These are phyloP conservation scores for Cercospora sojina DNA, from an alignment of 2,329 filamentous ascomycete genomes.

Conservation along the genomic window DNA sequence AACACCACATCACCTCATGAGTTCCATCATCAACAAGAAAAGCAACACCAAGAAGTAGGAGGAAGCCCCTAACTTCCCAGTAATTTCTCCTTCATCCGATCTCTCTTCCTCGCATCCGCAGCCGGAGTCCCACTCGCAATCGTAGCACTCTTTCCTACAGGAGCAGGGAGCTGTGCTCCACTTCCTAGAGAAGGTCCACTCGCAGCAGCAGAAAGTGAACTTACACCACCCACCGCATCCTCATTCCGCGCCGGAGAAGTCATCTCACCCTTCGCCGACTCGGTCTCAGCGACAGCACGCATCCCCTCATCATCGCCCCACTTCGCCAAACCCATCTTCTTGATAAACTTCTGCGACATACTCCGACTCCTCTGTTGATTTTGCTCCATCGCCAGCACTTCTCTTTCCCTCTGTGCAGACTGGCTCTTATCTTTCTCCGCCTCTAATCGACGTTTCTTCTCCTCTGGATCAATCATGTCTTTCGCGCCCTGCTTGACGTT, in stretches of 20 bases:
- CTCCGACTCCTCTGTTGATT: slow-evolving; percentile 42
- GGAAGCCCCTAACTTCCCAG: background rate
- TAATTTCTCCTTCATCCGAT: slow-evolving; percentile 2
- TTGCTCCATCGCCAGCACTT: slow-evolving; percentile 44
- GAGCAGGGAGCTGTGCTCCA: background rate
- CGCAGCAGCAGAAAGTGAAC: background rate
- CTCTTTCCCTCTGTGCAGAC: slow-evolving; percentile 61
- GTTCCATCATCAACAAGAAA: background rate
- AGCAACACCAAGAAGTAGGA: background rate
- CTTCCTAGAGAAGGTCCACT: background rate
- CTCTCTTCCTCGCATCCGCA: slow-evolving; percentile 4
- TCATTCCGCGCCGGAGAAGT: background rate
- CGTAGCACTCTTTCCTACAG: slow-evolving; percentile 8
- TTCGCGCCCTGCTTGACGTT: slow-evolving; percentile 54
- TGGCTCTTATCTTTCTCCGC: slow-evolving; percentile 58
- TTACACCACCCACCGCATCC: background rate
- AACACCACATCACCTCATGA: background rate
- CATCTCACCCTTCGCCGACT: background rate
- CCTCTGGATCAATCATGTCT: slow-evolving; percentile 62
- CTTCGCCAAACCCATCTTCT: slow-evolving; percentile 25
- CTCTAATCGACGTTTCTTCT: slow-evolving; percentile 49
- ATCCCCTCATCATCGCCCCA: slow-evolving; percentile 12
- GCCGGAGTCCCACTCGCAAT: slow-evolving; percentile 10
- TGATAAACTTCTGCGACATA: slow-evolving; percentile 38
- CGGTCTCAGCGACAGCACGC: background rate